phyloP scores from a whole-genome alignment of 768 basidiomycete species.

The Termitomyces sp. region DNA sequence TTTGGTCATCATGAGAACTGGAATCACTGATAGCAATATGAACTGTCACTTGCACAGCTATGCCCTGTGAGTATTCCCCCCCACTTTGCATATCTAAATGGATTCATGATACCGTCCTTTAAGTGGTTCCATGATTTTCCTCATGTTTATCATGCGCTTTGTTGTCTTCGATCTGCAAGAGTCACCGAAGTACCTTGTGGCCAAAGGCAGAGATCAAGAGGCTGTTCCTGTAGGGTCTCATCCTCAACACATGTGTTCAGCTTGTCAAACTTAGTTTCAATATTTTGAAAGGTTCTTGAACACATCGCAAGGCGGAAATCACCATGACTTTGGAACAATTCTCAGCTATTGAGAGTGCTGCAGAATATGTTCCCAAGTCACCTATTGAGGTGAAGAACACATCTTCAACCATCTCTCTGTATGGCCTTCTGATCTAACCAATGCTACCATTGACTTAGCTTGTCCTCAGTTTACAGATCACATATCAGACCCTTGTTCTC shows the following conservation, averaged over 20 bases:
- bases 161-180: slow-evolving; percentile 57
- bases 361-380: slow-evolving; percentile 14
- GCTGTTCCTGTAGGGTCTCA: slow-evolving; percentile 38
- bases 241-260: neutral
- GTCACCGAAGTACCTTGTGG: slow-evolving; percentile 57
- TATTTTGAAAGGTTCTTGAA: slow-evolving; percentile 36
- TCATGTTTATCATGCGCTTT: slow-evolving; percentile 53
- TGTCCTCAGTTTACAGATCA: slow-evolving; percentile 25
- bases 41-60: slow-evolving; percentile 21
- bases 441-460: neutral
- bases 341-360: slow-evolving; percentile 21
- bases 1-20: slow-evolving; percentile 40
- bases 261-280: neutral
- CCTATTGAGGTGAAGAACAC: slow-evolving; percentile 27
- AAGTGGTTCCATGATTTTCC: slow-evolving; percentile 45
- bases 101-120: neutral
- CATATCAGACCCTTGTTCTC: slow-evolving; percentile 49
- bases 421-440: slow-evolving; percentile 7
- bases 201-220: slow-evolving; percentile 52
- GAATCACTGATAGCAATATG: slow-evolving; percentile 43
- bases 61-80: slow-evolving; percentile 32
- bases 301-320: slow-evolving; percentile 46
- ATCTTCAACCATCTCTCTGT: slow-evolving; percentile 39
- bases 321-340: slow-evolving; percentile 44
- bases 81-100: neutral